Evolutionary conservation across 768 basidiomycete genomes (phyloP).

Genomic region (Amanita thiersii): DNA sequence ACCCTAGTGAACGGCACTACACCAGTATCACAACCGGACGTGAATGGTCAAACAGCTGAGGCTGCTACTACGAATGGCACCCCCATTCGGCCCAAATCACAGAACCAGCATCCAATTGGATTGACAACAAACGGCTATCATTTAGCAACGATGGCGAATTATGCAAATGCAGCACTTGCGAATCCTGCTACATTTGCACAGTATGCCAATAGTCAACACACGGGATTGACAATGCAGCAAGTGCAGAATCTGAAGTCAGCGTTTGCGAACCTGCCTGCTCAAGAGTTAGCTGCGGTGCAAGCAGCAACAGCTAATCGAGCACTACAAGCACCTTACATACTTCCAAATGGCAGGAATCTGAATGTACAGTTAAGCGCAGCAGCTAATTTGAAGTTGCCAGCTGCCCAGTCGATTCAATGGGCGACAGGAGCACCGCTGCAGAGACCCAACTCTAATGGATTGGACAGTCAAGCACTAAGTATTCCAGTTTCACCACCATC

Average conservation of each 20-base stretch:
- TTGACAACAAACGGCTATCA: conserved; percentile 43
- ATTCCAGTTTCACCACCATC: conserved; percentile 28
- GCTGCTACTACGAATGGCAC: conserved; percentile 16
- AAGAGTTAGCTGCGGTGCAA: conserved; percentile 30
- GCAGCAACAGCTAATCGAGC: conserved; percentile 20
- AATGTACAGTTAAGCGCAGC: conserved; percentile 27
- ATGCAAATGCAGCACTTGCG: conserved; percentile 23
- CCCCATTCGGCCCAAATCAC: conserved; percentile 35
- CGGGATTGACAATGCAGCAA: conserved; percentile 45
- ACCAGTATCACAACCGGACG: conserved; percentile 18
- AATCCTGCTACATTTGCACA: conserved; percentile 27
- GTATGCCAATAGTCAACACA: conserved; percentile 27
- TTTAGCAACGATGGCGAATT: conserved; percentile 28
- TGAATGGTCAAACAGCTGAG: conserved; percentile 12
- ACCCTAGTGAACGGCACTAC: conserved; percentile 21
- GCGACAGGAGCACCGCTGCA: conserved; percentile 23
- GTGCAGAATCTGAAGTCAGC: conserved; percentile 53
- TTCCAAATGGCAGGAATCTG: conserved; percentile 27
- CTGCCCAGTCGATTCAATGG: conserved; percentile 33
- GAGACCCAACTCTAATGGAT: conserved; percentile 25
- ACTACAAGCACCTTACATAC: conserved; percentile 29
- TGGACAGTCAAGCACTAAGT: conserved; percentile 18
- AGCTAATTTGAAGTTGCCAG: conserved; percentile 31
- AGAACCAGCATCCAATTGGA: conserved; percentile 28
- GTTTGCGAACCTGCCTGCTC: conserved; percentile 33